Evolutionary conservation across 2,329 filamentous ascomycete genomes (phyloP).

Genomic region (Dactylella cylindrospora): DNA sequence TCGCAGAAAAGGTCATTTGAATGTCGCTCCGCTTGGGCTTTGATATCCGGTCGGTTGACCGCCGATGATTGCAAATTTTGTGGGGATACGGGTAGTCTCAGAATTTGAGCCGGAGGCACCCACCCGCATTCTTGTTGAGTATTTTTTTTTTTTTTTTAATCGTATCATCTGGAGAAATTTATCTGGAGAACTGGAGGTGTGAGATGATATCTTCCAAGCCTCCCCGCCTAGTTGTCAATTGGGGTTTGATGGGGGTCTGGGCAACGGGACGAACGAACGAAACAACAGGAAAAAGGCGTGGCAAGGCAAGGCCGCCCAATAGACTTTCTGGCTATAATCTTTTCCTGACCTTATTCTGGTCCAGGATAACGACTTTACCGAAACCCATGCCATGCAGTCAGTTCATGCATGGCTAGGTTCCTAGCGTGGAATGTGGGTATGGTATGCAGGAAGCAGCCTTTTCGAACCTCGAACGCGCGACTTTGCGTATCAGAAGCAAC

Average conservation of each 20-base stretch:
- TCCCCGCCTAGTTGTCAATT: background rate
- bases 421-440: too few species aligned
- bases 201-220: slow-evolving; percentile 39
- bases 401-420: too few species aligned
- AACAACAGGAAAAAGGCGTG: slow-evolving; percentile 10
- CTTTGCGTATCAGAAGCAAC: too few species aligned
- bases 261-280: slow-evolving; percentile 17
- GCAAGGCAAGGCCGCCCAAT: slow-evolving; percentile 1
- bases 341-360: slow-evolving; percentile 14
- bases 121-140: background rate
- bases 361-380: slow-evolving; percentile 31
- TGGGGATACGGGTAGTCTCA: too few species aligned
- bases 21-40: slow-evolving; percentile 4
- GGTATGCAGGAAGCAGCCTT: too few species aligned
- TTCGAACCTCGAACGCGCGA: too few species aligned
- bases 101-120: too few species aligned
- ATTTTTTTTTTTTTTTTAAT: background rate
- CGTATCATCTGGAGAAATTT: background rate
- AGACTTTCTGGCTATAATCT: background rate
- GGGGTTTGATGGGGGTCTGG: slow-evolving; percentile 8
- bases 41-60: slow-evolving; percentile 26
- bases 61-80: too few species aligned
- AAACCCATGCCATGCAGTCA: slow-evolving; percentile 28
- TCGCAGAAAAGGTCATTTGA: slow-evolving; percentile 20
- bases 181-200: background rate